Evolutionary conservation across 306 rosid genomes (phyloP).

Genomic region (Rubus parviflorus): DNA sequence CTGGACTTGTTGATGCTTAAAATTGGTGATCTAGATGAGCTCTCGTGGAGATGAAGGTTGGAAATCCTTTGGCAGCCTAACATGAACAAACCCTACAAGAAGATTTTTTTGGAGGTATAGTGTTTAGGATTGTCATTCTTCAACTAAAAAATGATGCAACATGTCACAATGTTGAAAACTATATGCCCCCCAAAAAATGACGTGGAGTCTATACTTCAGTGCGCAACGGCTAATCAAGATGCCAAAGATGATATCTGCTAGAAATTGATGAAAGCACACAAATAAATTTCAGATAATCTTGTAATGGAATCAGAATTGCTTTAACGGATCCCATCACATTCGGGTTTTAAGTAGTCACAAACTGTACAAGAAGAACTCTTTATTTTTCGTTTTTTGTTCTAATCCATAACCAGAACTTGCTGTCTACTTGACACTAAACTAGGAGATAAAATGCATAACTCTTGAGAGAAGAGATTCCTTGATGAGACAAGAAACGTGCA

Average conservation of each 20-base stretch:
- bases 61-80: too few species aligned
- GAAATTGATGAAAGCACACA: not conserved
- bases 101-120: too few species aligned
- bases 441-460: constrained; percentile 29
- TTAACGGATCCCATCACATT: constrained; percentile 30
- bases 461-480: constrained; percentile 35
- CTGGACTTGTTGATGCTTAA: too few species aligned
- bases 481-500: constrained; percentile 32
- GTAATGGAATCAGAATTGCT: constrained; percentile 40
- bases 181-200: too few species aligned
- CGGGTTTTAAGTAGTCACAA: constrained; percentile 39
- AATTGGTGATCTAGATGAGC: too few species aligned
- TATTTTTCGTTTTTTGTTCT: not conserved
- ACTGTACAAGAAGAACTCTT: constrained; percentile 40
- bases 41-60: too few species aligned
- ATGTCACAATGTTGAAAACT: too few species aligned
- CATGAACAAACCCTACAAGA: too few species aligned
- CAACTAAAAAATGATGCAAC: too few species aligned
- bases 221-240: too few species aligned
- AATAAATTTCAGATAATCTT: constrained; percentile 19
- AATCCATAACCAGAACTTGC: constrained; percentile 34
- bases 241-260: not conserved
- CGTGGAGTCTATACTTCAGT: too few species aligned
- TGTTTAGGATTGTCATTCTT: too few species aligned
- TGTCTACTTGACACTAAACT: constrained; percentile 47